Evolutionary conservation across 192 early-diverging fungal species (phyloP), one percentile per base, ranked within the genome.

Genomic region (Phycomyces blakesleeanus): DNA sequence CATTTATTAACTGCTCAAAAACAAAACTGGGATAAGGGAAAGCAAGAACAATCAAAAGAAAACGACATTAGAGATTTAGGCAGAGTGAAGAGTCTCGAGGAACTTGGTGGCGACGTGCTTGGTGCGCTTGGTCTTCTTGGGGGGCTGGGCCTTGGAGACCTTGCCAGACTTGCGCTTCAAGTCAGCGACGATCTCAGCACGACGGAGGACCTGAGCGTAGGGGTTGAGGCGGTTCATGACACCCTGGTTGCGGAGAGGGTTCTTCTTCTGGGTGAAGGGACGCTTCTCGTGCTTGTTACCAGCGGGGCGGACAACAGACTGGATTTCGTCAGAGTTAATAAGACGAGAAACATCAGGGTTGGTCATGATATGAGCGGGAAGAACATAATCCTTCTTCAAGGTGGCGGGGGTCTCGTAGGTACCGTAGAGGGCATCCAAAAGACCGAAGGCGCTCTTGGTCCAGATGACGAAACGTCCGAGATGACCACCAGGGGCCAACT

Each of bases 391-490:
- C 83, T 88, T 93, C 91, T 97, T 99, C 69, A 90, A 82, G 78
- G 79, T 59, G 58, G 94, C 85, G 42, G 81, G 74, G 68, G 81
- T 87, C 68, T 83, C 83, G 82, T 83, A 81, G 65, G 94, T 88
- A 75, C 97, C 97, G 80, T 89, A 99, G 72, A 99, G 81, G 72
- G 86, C 78, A 81, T 97, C 93, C 72, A 99, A 88, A 41, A 91
- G 81, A 74, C 87, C 87, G 76, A 98, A 96, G 66, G 94, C 94
- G 49, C 82, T 75, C 77, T 92, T 85, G 68, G 97, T 94, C 97
- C 97, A 98, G 93, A 97, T 95, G 78, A 96, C 82, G 83, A 99
- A 99, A 77, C 95, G 93, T 68, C 97, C 95, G 76, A 99, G 83
- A 84, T 99, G 94, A 75, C 94, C 94, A 80, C 97, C 97, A 60